phyloP scores from a whole-genome alignment of 2,329 filamentous ascomycete genomes.

The Ascochyta pisi region DNA sequence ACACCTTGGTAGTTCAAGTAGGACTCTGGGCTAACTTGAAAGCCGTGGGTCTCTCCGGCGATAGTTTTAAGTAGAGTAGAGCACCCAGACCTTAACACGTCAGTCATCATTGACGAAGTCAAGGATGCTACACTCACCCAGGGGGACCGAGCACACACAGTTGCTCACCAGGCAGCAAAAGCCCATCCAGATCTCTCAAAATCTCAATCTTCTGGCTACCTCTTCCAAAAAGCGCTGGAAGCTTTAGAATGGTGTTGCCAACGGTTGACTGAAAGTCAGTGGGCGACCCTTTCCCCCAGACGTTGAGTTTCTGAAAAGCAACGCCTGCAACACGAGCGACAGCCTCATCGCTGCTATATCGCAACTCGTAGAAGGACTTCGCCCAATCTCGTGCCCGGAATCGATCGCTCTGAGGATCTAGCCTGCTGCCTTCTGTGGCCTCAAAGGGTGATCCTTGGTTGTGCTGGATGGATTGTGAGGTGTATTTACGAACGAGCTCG shows the following conservation, averaged over 20 bases:
- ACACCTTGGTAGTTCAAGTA: slow-evolving; percentile 84
- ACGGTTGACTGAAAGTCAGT: slow-evolving; percentile 74
- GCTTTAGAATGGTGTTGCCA: slow-evolving; percentile 64
- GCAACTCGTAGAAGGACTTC: slow-evolving; percentile 54
- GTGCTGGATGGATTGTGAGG: slow-evolving; percentile 45
- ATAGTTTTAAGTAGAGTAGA: slow-evolving; percentile 84
- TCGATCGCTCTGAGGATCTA: slow-evolving; percentile 52
- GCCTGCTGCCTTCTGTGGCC: slow-evolving; percentile 45
- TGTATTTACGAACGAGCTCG: slow-evolving; percentile 51
- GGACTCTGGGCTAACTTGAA: slow-evolving; percentile 71
- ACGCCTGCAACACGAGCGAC: slow-evolving; percentile 64
- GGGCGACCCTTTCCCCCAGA: slow-evolving; percentile 70
- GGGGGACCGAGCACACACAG: slow-evolving; percentile 75
- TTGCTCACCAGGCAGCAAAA: slow-evolving; percentile 74
- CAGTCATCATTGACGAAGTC: background rate
- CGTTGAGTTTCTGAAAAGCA: slow-evolving; percentile 68
- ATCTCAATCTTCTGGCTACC: slow-evolving; percentile 67
- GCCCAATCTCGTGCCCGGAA: slow-evolving; percentile 55
- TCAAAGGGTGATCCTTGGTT: slow-evolving; percentile 41
- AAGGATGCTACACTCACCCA: slow-evolving; percentile 28
- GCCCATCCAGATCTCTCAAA: slow-evolving; percentile 68
- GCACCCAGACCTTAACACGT: slow-evolving; percentile 62
- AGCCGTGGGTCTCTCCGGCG: slow-evolving; percentile 80
- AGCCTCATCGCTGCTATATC: slow-evolving; percentile 55
- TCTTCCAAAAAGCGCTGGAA: slow-evolving; percentile 60